phyloP scores from a whole-genome alignment of 768 basidiomycete species.

The Holtermanniella nyarrowii region DNA sequence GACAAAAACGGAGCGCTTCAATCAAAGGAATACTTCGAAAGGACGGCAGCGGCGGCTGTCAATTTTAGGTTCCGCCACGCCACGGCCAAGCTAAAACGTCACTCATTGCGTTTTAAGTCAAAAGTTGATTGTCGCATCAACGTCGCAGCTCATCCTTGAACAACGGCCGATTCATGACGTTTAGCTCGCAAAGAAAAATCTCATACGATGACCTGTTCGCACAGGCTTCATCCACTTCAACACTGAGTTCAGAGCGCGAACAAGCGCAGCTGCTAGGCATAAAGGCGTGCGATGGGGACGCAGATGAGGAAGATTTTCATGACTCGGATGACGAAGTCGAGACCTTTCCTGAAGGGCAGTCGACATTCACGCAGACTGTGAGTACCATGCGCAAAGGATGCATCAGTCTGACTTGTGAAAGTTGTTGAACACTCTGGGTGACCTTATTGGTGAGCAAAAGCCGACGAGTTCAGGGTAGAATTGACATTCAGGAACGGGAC shows the following conservation, averaged over 20 bases:
- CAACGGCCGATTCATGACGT: too few relatives aligned
- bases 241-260: not conserved
- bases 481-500: conserved; percentile 29
- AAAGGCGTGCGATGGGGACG: not conserved
- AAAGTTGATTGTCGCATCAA: too few relatives aligned
- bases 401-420: not conserved
- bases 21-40: too few relatives aligned
- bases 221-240: not conserved
- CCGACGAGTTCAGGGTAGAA: conserved; percentile 20
- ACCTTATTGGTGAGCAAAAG: conserved; percentile 17
- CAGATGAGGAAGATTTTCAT: conserved; percentile 6
- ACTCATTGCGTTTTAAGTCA: too few relatives aligned
- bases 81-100: too few relatives aligned
- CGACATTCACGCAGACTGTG: conserved; percentile 30
- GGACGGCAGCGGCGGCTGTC: too few relatives aligned
- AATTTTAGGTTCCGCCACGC: too few relatives aligned
- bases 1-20: too few relatives aligned
- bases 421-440: conserved; percentile 29
- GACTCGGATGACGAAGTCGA: conserved; percentile 25
- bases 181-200: too few relatives aligned
- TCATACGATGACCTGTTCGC: too few relatives aligned
- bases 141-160: too few relatives aligned
- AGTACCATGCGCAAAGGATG: conserved; percentile 3
- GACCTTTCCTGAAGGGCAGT: conserved; percentile 22
- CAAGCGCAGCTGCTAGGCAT: not conserved